These are phyloP conservation scores for Alternaria sp. DNA, from an alignment of 2,329 filamentous ascomycete species.

Conservation along the genomic window DNA sequence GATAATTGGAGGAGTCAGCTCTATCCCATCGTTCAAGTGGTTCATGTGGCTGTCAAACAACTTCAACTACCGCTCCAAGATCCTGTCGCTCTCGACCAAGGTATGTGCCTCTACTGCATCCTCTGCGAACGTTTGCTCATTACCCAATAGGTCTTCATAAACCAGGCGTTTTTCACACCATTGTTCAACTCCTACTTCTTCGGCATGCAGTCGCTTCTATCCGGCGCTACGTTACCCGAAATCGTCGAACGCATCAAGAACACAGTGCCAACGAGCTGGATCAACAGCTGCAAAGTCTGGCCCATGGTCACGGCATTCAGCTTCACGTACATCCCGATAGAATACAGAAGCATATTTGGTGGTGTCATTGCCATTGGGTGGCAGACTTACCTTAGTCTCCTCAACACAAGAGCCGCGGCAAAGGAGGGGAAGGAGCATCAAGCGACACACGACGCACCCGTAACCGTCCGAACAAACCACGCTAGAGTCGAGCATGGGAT, in stretches of 20 bases:
- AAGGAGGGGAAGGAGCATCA: conserved; percentile 50
- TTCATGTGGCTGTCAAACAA: conserved; percentile 77
- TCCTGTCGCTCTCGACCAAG: conserved; percentile 75
- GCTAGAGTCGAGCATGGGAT: conserved; percentile 2
- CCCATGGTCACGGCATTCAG: conserved; percentile 84
- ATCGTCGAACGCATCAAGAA: conserved; percentile 73
- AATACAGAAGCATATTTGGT: conserved; percentile 81
- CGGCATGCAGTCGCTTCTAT: conserved; percentile 56
- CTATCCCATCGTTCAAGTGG: conserved; percentile 84
- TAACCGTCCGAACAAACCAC: neutral
- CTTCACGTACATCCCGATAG: conserved; percentile 80
- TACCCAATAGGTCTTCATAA: conserved; percentile 66
- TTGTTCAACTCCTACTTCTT: conserved; percentile 61
- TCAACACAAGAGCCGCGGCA: conserved; percentile 76
- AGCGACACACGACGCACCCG: conserved; percentile 3
- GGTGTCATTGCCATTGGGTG: conserved; percentile 81
- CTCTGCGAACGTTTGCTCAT: neutral
- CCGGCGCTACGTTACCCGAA: conserved; percentile 68
- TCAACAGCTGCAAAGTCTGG: conserved; percentile 88
- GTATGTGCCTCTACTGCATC: conserved; percentile 11
- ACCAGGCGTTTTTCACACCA: conserved; percentile 82
- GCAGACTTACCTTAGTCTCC: conserved; percentile 86
- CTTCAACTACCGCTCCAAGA: conserved; percentile 82
- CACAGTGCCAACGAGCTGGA: conserved; percentile 77
- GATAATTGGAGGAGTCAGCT: conserved; percentile 72